Evolutionary conservation across 495 filamentous ascomycete genomes (phyloP).

Genomic region (Penicillium alfredii): DNA sequence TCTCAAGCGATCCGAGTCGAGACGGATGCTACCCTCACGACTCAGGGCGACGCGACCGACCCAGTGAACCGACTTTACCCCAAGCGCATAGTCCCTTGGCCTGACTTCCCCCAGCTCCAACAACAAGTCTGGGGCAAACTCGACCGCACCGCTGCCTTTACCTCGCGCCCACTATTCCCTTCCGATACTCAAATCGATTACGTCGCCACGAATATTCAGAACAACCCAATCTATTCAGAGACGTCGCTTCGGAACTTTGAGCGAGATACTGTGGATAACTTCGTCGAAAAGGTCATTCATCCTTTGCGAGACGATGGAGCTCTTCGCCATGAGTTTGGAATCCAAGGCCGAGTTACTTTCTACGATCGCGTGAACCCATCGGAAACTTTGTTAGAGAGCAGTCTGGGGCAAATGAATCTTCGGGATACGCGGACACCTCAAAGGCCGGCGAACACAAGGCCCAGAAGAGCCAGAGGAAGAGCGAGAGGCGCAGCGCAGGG

Average conservation of each 20-base stretch:
- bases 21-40: too few species aligned
- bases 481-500: slow-evolving; percentile 11
- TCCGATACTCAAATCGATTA: slow-evolving; percentile 19
- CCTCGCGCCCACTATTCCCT: slow-evolving; percentile 38
- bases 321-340: slow-evolving; percentile 17
- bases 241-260: slow-evolving; percentile 21
- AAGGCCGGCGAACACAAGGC: slow-evolving; percentile 11
- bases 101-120: slow-evolving; percentile 21
- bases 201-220: slow-evolving; percentile 18
- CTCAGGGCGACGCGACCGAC: too few species aligned
- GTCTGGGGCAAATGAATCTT: slow-evolving; percentile 17
- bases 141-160: slow-evolving; percentile 12
- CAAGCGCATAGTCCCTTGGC: too few species aligned
- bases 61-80: too few species aligned
- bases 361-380: slow-evolving; percentile 17
- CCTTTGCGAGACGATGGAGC: slow-evolving; percentile 18
- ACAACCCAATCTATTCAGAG: slow-evolving; percentile 24
- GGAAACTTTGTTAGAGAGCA: slow-evolving; percentile 16
- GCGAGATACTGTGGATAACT: slow-evolving; percentile 22
- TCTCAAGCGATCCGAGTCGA: too few species aligned
- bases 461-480: slow-evolving; percentile 12
- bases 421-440: slow-evolving; percentile 11
- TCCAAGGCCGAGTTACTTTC: slow-evolving; percentile 20
- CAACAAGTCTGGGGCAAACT: slow-evolving; percentile 23
- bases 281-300: slow-evolving; percentile 21